Evolutionary conservation across 2,329 filamentous ascomycete genomes (phyloP).

Genomic region (Fusarium torreyae): DNA sequence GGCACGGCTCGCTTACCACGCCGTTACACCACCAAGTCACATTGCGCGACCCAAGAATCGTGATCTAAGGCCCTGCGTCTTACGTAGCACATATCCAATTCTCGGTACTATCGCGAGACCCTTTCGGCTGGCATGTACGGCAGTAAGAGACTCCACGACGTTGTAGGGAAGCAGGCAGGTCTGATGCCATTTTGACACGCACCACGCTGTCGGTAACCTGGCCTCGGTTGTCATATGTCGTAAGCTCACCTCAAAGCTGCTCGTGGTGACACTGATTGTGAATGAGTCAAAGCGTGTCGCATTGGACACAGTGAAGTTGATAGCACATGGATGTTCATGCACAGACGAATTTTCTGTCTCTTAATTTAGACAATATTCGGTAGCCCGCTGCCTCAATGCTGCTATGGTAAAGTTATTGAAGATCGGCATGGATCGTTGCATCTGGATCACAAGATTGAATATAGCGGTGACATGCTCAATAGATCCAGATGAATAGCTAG

Average conservation of each 20-base stretch:
- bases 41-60: slow-evolving; percentile 33
- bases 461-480: slow-evolving; percentile 22
- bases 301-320: slow-evolving; percentile 10
- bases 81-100: slow-evolving; percentile 18
- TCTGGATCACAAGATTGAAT: slow-evolving; percentile 20
- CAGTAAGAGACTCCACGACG: neutral
- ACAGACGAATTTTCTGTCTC: slow-evolving; percentile 14
- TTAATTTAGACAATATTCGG: slow-evolving; percentile 25
- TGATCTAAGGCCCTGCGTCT: slow-evolving; percentile 12
- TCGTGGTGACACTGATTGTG: slow-evolving; percentile 2
- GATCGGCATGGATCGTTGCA: slow-evolving; percentile 36
- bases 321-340: slow-evolving; percentile 11
- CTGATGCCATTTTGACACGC: slow-evolving; percentile 16
- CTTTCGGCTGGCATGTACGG: slow-evolving; percentile 12
- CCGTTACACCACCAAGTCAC: slow-evolving; percentile 32
- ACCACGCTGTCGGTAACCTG: slow-evolving; percentile 12
- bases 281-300: slow-evolving; percentile 12
- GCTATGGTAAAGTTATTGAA: slow-evolving; percentile 3
- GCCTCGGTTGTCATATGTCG: slow-evolving; percentile 8
- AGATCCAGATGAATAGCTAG: slow-evolving; percentile 22
- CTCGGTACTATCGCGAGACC: slow-evolving; percentile 12
- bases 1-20: slow-evolving; percentile 27
- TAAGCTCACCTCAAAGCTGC: slow-evolving; percentile 5
- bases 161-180: slow-evolving; percentile 3
- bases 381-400: slow-evolving; percentile 15